Percentiles rank a stretch among this genome's conserved stretches.
These are phyloP conservation scores for Pichia sp. DNA, from an alignment of 1,139 yeast species.

Conservation along the genomic window DNA sequence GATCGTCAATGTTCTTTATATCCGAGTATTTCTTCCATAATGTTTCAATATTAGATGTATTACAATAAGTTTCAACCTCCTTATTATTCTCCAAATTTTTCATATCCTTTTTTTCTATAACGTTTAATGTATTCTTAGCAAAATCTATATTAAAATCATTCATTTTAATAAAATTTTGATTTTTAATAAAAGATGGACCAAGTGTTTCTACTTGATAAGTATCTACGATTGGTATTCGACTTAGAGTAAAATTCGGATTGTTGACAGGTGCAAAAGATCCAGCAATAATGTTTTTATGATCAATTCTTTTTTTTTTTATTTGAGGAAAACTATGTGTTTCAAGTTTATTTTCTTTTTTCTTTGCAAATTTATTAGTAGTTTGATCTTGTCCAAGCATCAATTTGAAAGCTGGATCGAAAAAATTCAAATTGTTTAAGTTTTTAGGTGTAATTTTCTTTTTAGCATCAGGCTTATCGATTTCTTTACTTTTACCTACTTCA, in stretches of 20 bases:
- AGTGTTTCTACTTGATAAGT: slow-evolving; percentile 22
- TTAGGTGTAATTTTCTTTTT: too few relatives aligned
- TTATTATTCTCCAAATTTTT: background rate
- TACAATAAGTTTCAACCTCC: background rate
- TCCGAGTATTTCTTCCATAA: slow-evolving; percentile 8
- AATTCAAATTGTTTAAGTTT: background rate
- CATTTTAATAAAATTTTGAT: background rate
- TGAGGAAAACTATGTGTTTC: slow-evolving; percentile 2
- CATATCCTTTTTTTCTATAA: too few relatives aligned
- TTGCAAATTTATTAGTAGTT: background rate
- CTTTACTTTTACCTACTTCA: background rate
- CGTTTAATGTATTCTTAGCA: slow-evolving; percentile 5
- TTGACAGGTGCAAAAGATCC: slow-evolving; percentile 12
- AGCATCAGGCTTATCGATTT: too few relatives aligned
- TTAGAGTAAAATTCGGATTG: slow-evolving; percentile 11
- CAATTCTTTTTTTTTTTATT: background rate
- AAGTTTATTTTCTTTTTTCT: slow-evolving; percentile 1
- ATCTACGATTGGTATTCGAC: slow-evolving; percentile 18
- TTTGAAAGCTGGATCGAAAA: background rate
- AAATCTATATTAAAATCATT: slow-evolving; percentile 6
- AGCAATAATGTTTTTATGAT: slow-evolving; percentile 3
- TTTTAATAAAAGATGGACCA: background rate
- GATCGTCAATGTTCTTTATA: background rate
- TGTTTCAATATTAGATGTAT: background rate
- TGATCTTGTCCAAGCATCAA: background rate